Base-by-base conservation (phyloP, 352 stramenopile genomes). In the Phytophthora hibernalis region DNA sequence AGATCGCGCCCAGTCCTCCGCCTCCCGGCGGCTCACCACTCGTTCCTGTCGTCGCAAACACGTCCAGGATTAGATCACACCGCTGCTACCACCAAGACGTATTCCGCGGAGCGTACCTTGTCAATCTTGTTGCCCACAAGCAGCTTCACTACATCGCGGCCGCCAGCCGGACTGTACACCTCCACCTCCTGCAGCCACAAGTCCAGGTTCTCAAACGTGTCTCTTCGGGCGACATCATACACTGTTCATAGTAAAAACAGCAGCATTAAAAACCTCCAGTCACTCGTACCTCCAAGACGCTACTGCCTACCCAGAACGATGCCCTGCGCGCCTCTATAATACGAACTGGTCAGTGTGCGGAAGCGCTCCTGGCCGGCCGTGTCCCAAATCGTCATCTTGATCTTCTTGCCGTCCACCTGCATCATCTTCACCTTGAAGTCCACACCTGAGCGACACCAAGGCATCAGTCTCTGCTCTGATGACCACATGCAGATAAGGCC, bases 321-420 rank as follows among this genome's bases (percentile, higher is more conserved):
- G 55, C 97, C 97, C 70, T 99, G 97, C 5, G 97, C 97, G 40
- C 97, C 97, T 56, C 97, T 87, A 83, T 99, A 99, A 79, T 99
- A 99, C 42, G 87, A 98, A 55, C 91, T 98, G 37, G 97, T 99
- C 38, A 99, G 80, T 20, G 97, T 99, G 50, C 97, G 92, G 76
- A 99, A 99, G 40, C 97, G 92, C 75, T 99, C 97, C 80, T 99
- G 97, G 15, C 97, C 97, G 8, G 97, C 97, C 5, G 97, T 99
- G 84, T 99, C 97, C 97, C 97, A 99, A 69, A 99, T 98, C 28
- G 96, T 98, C 69, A 99, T 92, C 82, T 99, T 99, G 68, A 99
- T 97, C 59, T 91, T 91, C 77, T 98, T 99, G 53, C 87, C 86
- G 61, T 97, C 91, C 54, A 98, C 84, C 54, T 99, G 91, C 72